Evolutionary conservation across 352 stramenopile genomes (phyloP).

Genomic region (Globisporangium recalcitrans): DNA sequence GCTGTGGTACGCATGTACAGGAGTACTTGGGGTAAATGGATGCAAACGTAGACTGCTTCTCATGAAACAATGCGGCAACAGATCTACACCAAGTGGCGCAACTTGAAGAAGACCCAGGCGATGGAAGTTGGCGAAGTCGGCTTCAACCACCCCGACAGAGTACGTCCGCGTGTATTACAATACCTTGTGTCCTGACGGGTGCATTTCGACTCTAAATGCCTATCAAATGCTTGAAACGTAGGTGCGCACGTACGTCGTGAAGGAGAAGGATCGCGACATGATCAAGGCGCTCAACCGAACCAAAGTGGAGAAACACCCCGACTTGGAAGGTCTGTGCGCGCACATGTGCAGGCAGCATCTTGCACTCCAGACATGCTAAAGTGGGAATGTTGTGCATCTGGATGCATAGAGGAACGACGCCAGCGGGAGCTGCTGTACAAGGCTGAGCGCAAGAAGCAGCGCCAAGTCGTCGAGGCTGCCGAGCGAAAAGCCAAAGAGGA

Average conservation of each 20-base stretch:
- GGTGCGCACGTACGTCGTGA: slow-evolving; percentile 66
- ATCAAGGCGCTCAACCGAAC: slow-evolving; percentile 86
- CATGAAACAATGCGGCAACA: slow-evolving; percentile 15
- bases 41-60: background rate
- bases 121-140: slow-evolving; percentile 92
- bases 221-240: slow-evolving; percentile 13
- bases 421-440: slow-evolving; percentile 72
- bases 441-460: slow-evolving; percentile 62
- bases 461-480: slow-evolving; percentile 41
- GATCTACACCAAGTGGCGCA: slow-evolving; percentile 92
- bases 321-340: slow-evolving; percentile 58
- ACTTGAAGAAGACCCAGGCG: slow-evolving; percentile 85
- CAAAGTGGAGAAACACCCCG: slow-evolving; percentile 68
- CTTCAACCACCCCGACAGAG: slow-evolving; percentile 66
- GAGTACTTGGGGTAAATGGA: background rate
- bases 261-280: slow-evolving; percentile 84
- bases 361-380: background rate
- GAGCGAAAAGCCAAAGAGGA: slow-evolving; percentile 51
- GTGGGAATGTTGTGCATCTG: background rate
- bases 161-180: slow-evolving; percentile 25
- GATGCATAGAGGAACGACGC: slow-evolving; percentile 44
- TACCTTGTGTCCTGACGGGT: too few relatives aligned
- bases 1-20: slow-evolving; percentile 47
- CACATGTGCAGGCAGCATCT: background rate
- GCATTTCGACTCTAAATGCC: slow-evolving; percentile 10